Evolutionary conservation across 805 yeast genomes (phyloP).

Genomic region (Lipomyces sp.): DNA sequence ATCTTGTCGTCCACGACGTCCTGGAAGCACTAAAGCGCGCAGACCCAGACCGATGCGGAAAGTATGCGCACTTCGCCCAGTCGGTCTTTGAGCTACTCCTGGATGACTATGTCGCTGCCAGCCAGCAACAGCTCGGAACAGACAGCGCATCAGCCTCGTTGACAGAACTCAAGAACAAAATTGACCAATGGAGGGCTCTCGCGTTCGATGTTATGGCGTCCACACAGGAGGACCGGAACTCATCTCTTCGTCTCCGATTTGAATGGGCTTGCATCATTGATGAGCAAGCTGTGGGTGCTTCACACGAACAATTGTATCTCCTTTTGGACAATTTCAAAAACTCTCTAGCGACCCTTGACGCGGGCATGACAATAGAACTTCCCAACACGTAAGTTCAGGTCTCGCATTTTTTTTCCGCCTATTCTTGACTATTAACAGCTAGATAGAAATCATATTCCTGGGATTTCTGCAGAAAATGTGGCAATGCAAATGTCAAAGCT

Average conservation of each 20-base stretch:
- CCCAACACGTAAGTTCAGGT: constrained; percentile 15
- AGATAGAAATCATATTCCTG: constrained; percentile 45
- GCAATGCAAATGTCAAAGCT: constrained; percentile 66
- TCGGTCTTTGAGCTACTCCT: constrained; percentile 27
- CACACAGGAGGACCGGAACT: background rate
- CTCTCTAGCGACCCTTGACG: background rate
- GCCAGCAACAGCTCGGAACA: constrained; percentile 8
- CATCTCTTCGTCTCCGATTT: constrained; percentile 33
- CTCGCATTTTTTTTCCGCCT: background rate
- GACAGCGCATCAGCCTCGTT: background rate
- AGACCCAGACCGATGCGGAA: background rate
- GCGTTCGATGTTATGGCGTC: constrained; percentile 5
- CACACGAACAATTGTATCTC: constrained; percentile 36
- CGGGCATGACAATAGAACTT: background rate
- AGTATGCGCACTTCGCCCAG: constrained; percentile 12
- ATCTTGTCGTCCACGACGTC: constrained; percentile 1
- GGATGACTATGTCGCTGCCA: constrained; percentile 23
- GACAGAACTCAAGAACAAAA: constrained; percentile 3
- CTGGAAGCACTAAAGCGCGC: constrained; percentile 2
- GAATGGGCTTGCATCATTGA: constrained; percentile 51
- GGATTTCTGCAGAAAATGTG: constrained; percentile 49
- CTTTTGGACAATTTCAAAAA: constrained; percentile 31
- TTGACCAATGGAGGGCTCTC: constrained; percentile 5
- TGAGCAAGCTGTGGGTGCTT: constrained; percentile 43
- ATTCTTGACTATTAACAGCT: background rate